phyloP scores from a whole-genome alignment of 768 basidiomycete species.

The Suillus brevipes region DNA sequence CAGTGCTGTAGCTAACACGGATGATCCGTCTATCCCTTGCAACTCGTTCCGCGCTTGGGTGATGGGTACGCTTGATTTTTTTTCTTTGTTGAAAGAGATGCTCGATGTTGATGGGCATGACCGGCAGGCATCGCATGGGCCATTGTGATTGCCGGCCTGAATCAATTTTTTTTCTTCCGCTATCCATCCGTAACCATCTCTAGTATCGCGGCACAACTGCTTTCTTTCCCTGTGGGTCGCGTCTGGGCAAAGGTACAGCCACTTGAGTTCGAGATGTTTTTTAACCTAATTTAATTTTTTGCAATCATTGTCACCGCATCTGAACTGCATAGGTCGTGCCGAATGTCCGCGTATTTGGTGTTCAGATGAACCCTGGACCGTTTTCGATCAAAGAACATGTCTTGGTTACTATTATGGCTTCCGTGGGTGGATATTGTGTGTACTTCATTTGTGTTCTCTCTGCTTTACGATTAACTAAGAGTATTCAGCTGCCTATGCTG shows the following conservation, averaged over 20 bases:
- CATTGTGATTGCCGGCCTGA: slow-evolving; percentile 66
- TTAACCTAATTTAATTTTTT: neutral
- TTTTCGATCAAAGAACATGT: slow-evolving; percentile 77
- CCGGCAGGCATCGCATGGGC: slow-evolving; percentile 44
- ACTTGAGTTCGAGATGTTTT: neutral
- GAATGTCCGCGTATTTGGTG: slow-evolving; percentile 51
- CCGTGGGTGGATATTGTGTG: slow-evolving; percentile 37
- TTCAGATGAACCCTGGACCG: slow-evolving; percentile 68
- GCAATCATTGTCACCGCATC: neutral
- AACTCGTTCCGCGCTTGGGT: slow-evolving; percentile 61
- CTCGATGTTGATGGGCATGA: neutral
- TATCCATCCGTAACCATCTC: slow-evolving; percentile 49
- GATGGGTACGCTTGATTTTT: slow-evolving; percentile 39
- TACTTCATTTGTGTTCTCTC: neutral
- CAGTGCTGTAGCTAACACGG: slow-evolving; percentile 72
- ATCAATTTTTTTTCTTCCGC: slow-evolving; percentile 77
- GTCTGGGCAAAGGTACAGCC: slow-evolving; percentile 51
- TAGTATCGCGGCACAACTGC: slow-evolving; percentile 65
- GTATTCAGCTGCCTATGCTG: slow-evolving; percentile 47
- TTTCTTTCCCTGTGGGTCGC: slow-evolving; percentile 70
- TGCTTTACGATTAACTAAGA: slow-evolving; percentile 8
- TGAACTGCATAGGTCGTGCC: slow-evolving; percentile 44
- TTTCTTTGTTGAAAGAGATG: slow-evolving; percentile 13
- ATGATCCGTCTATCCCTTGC: slow-evolving; percentile 64
- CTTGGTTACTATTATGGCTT: slow-evolving; percentile 68